Evolutionary conservation across 306 rosid genomes (phyloP).

Genomic region (Carpinus fangiana): DNA sequence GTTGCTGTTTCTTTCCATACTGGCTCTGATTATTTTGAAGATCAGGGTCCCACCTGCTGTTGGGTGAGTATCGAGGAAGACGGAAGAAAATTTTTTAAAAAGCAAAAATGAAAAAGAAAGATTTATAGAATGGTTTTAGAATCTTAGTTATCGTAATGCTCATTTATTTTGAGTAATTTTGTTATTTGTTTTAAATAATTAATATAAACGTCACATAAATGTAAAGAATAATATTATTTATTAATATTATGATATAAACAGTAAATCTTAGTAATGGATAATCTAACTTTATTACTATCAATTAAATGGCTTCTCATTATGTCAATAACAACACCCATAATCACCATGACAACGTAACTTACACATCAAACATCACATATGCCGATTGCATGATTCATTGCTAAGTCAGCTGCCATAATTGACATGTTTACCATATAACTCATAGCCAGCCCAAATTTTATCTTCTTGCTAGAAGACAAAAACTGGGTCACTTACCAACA

Average conservation of each 20-base stretch:
- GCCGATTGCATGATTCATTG: neutral
- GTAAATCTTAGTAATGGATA: neutral
- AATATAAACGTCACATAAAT: too few species aligned
- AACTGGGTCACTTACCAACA: slow-evolving; percentile 20
- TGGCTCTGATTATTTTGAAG: slow-evolving; percentile 70
- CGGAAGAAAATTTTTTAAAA: neutral
- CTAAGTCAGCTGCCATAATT: slow-evolving; percentile 25
- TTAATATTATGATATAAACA: too few species aligned
- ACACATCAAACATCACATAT: neutral
- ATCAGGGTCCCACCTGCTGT: slow-evolving; percentile 38
- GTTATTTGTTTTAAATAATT: too few species aligned
- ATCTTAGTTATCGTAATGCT: too few species aligned
- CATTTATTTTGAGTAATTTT: too few species aligned
- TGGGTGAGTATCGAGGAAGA: slow-evolving; percentile 8
- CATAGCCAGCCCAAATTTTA: slow-evolving; percentile 28
- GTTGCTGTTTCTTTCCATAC: slow-evolving; percentile 45
- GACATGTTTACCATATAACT: slow-evolving; percentile 22
- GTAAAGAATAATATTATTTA: too few species aligned
- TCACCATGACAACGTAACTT: neutral
- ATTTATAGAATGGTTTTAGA: neutral
- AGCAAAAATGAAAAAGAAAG: neutral
- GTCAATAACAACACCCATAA: neutral
- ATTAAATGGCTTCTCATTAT: neutral
- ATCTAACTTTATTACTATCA: neutral
- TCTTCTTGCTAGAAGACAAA: neutral